These are phyloP conservation scores for Penicillium argentinense DNA, from an alignment of 495 filamentous ascomycete species.

Conservation along the genomic window DNA sequence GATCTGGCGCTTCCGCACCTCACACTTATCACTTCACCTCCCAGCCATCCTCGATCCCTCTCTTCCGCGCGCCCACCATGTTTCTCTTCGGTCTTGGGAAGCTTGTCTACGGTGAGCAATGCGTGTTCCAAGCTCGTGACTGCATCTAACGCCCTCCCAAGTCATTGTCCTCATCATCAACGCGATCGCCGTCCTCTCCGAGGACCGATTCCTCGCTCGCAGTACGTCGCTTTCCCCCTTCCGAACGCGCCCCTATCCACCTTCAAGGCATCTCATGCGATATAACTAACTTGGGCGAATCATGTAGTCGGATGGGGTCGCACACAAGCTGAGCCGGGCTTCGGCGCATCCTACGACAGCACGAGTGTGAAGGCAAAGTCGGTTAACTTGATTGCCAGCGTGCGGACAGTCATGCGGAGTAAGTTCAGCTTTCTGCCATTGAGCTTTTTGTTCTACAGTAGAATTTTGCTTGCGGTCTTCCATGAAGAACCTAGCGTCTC, in stretches of 20 bases:
- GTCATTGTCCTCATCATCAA: conserved; percentile 87
- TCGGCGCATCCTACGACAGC: conserved; percentile 68
- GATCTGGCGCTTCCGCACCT: conserved; percentile 33
- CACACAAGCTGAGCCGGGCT: conserved; percentile 64
- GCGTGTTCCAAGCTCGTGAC: not conserved
- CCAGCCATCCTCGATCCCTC: conserved; percentile 11
- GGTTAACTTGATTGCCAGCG: conserved; percentile 85
- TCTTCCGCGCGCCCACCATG: conserved; percentile 44
- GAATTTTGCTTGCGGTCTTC: too few relatives aligned
- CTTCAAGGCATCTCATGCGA: not conserved
- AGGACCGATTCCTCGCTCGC: conserved; percentile 95
- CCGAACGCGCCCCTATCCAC: conserved; percentile 2
- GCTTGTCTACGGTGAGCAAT: conserved; percentile 63
- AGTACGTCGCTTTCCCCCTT: conserved; percentile 56
- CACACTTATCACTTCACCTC: conserved; percentile 14
- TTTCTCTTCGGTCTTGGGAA: conserved; percentile 70
- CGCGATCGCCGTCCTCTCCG: conserved; percentile 90
- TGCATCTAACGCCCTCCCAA: conserved; percentile 32
- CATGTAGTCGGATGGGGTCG: conserved; percentile 76
- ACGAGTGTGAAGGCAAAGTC: conserved; percentile 83
- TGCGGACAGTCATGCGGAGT: conserved; percentile 95
- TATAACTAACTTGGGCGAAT: too few relatives aligned
- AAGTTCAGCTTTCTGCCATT: conserved; percentile 38
- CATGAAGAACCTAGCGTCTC: too few relatives aligned
- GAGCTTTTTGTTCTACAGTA: not conserved